Conservation (phyloP, 768 basidiomycete genomes). For the Pisolithus tinctorius region DNA sequence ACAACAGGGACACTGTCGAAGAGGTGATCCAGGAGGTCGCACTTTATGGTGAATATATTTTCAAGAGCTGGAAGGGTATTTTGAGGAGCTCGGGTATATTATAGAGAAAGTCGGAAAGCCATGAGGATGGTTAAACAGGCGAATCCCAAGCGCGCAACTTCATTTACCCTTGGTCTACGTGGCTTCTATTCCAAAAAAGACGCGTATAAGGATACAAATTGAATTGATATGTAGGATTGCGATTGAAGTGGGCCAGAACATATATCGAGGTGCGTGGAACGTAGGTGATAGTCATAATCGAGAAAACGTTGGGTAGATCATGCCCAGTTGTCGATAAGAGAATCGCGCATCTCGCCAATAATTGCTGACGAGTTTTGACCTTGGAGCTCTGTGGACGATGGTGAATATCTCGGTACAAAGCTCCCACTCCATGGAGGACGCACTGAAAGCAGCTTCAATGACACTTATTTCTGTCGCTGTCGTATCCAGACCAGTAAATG, state of each 20-base stretch:
- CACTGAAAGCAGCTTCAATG: conserved; percentile 96
- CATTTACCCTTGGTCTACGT: conserved; percentile 5
- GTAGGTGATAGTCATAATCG: conserved; percentile 6
- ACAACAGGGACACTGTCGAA: conserved; percentile 39
- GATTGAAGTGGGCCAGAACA: neutral
- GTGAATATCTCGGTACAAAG: conserved; percentile 7
- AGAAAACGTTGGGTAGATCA: conserved; percentile 26
- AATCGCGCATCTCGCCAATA: conserved; percentile 88
- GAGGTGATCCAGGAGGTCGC: conserved; percentile 44
- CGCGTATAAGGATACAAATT: conserved; percentile 13
- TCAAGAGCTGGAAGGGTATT: conserved; percentile 68
- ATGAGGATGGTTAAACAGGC: neutral
- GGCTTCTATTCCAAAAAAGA: conserved; percentile 11
- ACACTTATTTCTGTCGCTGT: conserved; percentile 99
- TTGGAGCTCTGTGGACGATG: conserved; percentile 59
- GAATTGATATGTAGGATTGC: conserved; percentile 7
- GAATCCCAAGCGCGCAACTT: neutral
- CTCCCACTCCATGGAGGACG: conserved; percentile 22
- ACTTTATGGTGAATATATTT: conserved; percentile 53
- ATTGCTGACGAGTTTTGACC: conserved; percentile 77
- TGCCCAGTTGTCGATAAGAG: conserved; percentile 90
- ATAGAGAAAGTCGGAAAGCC: neutral
- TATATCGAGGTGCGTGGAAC: neutral
- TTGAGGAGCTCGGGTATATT: conserved; percentile 58
- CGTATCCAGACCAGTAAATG: conserved; percentile 97